A percentile compares a stretch with the other conserved stretches of the same genome.
Evolutionary conservation across 2,329 filamentous ascomycete species (phyloP).

Genomic region (Aureobasidium sp.): DNA sequence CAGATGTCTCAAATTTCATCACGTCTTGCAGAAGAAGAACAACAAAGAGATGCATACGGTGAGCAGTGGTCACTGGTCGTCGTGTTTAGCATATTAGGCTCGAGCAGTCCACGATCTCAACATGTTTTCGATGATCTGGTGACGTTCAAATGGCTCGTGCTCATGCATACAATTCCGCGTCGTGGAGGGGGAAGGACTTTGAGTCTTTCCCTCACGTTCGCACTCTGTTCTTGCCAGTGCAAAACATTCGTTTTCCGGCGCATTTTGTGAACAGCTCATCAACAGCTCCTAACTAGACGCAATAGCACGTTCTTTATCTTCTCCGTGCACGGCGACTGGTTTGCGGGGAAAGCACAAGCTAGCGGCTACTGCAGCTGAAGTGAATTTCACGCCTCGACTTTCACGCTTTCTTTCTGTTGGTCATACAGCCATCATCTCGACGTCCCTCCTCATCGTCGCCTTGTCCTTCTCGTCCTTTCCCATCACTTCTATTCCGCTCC

Average conservation of each 20-base stretch:
- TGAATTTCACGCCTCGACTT: slow-evolving; percentile 8
- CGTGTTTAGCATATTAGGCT: background rate
- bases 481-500: slow-evolving; percentile 19
- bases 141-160: slow-evolving; percentile 7
- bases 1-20: background rate
- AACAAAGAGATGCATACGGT: background rate
- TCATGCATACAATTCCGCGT: slow-evolving; percentile 1
- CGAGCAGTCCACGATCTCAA: background rate
- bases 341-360: slow-evolving; percentile 1
- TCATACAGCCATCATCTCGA: slow-evolving; percentile 9
- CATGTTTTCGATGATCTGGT: background rate
- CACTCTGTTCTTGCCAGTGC: background rate
- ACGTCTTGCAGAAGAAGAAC: background rate
- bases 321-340: background rate
- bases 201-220: background rate
- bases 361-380: slow-evolving; percentile 1
- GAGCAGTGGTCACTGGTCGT: background rate
- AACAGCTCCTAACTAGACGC: background rate
- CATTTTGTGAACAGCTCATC: background rate
- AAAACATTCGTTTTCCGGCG: background rate
- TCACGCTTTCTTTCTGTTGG: slow-evolving; percentile 10
- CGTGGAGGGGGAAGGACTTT: background rate
- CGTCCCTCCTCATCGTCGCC: background rate
- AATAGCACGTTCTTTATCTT: background rate
- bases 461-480: background rate